These are phyloP conservation scores for Trichoderma hamatum DNA, from an alignment of 2,329 filamentous ascomycete species.

Conservation along the genomic window DNA sequence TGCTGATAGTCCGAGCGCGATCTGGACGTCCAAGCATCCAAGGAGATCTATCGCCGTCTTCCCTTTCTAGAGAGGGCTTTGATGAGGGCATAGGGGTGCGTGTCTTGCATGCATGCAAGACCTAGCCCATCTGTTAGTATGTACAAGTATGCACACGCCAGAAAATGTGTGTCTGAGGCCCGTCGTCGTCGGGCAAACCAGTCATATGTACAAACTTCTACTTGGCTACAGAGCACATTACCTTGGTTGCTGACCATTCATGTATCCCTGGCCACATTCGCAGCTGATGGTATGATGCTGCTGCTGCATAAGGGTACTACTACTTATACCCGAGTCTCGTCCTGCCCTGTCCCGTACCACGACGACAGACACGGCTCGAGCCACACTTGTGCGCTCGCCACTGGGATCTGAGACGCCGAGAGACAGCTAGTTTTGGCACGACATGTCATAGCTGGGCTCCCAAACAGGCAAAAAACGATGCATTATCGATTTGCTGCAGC, in stretches of 20 bases:
- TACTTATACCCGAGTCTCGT: neutral
- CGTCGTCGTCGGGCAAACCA: neutral
- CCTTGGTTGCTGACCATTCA: neutral
- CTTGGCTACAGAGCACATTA: neutral
- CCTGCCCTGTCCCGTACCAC: neutral
- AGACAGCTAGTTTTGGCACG: neutral
- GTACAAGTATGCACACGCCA: neutral
- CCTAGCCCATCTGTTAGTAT: slow-evolving; percentile 1
- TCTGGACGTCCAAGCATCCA: neutral
- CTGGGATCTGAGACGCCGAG: neutral
- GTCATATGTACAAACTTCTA: neutral
- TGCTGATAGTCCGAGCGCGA: neutral
- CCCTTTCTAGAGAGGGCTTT: neutral
- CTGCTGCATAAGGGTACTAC: neutral
- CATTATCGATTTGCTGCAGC: neutral
- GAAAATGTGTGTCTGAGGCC: slow-evolving; percentile 1
- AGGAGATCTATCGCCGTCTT: slow-evolving; percentile 3
- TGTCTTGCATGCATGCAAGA: slow-evolving; percentile 12
- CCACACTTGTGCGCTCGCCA: slow-evolving; percentile 10
- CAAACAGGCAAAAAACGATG: neutral
- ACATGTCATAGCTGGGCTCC: neutral
- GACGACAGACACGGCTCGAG: neutral
- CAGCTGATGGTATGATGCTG: neutral
- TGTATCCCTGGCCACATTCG: neutral
- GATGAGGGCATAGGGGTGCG: neutral